A percentile compares a stretch with the other conserved stretches of the same genome.
Evolutionary conservation across 257 asterid genomes (phyloP).

Genomic region (Plantago major): DNA sequence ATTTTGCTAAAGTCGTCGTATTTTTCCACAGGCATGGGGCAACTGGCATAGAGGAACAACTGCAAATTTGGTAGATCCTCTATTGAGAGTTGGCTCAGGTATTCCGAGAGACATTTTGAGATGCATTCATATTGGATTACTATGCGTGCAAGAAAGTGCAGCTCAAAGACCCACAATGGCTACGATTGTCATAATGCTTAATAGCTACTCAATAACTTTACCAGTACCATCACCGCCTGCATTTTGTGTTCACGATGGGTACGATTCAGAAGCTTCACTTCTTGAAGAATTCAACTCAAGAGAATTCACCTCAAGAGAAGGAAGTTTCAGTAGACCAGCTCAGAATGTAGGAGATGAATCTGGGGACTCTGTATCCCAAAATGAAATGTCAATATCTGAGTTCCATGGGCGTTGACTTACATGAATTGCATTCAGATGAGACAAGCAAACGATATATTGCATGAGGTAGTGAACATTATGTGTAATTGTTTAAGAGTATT

Average conservation of each 20-base stretch:
- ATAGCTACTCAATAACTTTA: slow-evolving; percentile 4
- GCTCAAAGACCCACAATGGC: slow-evolving; percentile 14
- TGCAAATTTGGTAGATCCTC: no score
- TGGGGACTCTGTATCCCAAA: not conserved
- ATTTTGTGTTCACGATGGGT: not conserved
- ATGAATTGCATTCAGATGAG: no score
- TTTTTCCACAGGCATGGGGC: no score
- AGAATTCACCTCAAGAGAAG: not conserved
- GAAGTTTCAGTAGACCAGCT: not conserved
- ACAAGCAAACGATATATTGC: no score
- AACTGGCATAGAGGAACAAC: no score
- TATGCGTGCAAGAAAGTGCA: no score
- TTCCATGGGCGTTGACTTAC: not conserved
- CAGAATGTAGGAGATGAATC: not conserved
- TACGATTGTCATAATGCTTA: slow-evolving; percentile 11
- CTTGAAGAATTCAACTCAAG: no score
- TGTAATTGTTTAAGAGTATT: no score
- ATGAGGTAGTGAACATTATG: no score
- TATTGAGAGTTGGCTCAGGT: no score
- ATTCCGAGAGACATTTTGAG: no score
- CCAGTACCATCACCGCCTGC: slow-evolving; percentile 12
- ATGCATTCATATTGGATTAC: no score
- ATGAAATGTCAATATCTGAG: slow-evolving; percentile 2
- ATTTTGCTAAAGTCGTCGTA: not conserved
- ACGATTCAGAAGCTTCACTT: not conserved